Evolutionary conservation across 345 rosid species (phyloP), one percentile per base, ranked within the genome.

Genomic region (Mercurialis annua): DNA sequence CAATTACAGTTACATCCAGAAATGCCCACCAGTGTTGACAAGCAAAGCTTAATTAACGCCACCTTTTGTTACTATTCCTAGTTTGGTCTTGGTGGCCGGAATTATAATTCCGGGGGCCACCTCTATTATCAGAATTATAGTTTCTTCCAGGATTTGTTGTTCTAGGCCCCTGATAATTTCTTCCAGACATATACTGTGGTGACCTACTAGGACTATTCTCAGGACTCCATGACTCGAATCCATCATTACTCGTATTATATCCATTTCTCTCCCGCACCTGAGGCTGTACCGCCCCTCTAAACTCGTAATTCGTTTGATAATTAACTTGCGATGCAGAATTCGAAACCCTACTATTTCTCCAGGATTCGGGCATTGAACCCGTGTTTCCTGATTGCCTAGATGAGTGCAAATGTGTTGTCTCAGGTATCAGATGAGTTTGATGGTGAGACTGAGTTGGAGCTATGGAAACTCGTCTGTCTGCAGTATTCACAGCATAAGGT

Each of bases 161-260:
- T 30, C 82, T 47, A 23, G 66, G 55, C 42, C 74, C 84, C 21
- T 11, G 61, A 36, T 72, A 66, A 47, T 55, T 79, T 75, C 85
- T 73, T 48, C 88, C 80, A 5, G 70, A 60, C 62, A 48, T 66
- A 66, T 74, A 68, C 20, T 66, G 82, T 0, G 79, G 70, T 48
- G 75, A 70, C 72, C 87, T 86, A 44, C 59, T 75, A 40, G 87
- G 96, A 70, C 96, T 92, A 68, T 83, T 73, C 46, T 92, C 97
- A 0, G 92, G 96, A 78, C 96, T 88, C 96, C 96, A 90, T 2
- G 98, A 90, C 72, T 90, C 96, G 48, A 71, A 90, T 24, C 81
- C 96, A n/a, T 73, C 80, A 66, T 73, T 62, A 17, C 75, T 66
- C 5, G 23, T 71, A 67, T n/a, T n/a, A n/a, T 66, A 59, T 70